These are phyloP conservation scores for Cardamine occulta DNA, from an alignment of 345 rosid genomes.

Conservation along the genomic window DNA sequence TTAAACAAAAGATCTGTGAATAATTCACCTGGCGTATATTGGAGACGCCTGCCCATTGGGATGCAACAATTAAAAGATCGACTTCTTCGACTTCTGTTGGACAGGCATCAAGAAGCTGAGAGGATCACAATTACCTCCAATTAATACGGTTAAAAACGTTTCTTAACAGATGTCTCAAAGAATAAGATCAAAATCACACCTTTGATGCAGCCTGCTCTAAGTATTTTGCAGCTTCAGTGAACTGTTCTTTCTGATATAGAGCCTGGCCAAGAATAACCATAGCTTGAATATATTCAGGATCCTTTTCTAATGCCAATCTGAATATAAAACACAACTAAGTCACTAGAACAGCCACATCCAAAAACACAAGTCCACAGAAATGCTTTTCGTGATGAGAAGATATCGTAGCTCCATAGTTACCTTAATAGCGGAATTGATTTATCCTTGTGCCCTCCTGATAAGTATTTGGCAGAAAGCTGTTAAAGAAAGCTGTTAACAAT, in stretches of 20 bases:
- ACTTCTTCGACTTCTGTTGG: slow-evolving; percentile 57
- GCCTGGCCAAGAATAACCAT: slow-evolving; percentile 75
- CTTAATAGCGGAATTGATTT: slow-evolving; percentile 60
- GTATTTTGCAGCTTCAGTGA: slow-evolving; percentile 60
- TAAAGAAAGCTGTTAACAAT: slow-evolving; percentile 35
- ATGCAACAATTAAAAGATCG: slow-evolving; percentile 73
- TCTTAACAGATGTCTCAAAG: background rate
- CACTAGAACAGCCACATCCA: slow-evolving; percentile 50
- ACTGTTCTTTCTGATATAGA: slow-evolving; percentile 60
- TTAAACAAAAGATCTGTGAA: background rate
- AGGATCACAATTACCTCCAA: slow-evolving; percentile 13
- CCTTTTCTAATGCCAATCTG: slow-evolving; percentile 80
- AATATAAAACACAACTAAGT: slow-evolving; percentile 10
- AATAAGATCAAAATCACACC: slow-evolving; percentile 48
- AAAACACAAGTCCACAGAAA: background rate
- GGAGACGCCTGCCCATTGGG: slow-evolving; percentile 82
- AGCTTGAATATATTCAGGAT: slow-evolving; percentile 66
- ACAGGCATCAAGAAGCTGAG: slow-evolving; percentile 60
- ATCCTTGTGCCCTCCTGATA: slow-evolving; percentile 60
- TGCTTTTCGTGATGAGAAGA: background rate
- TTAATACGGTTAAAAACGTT: background rate
- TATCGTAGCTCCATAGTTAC: slow-evolving; percentile 43
- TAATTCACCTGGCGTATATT: slow-evolving; percentile 62
- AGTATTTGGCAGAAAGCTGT: slow-evolving; percentile 70
- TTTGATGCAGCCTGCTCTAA: slow-evolving; percentile 76